phyloP scores from a whole-genome alignment of 2,329 filamentous ascomycete genomes.

The Xylaria sp. region DNA sequence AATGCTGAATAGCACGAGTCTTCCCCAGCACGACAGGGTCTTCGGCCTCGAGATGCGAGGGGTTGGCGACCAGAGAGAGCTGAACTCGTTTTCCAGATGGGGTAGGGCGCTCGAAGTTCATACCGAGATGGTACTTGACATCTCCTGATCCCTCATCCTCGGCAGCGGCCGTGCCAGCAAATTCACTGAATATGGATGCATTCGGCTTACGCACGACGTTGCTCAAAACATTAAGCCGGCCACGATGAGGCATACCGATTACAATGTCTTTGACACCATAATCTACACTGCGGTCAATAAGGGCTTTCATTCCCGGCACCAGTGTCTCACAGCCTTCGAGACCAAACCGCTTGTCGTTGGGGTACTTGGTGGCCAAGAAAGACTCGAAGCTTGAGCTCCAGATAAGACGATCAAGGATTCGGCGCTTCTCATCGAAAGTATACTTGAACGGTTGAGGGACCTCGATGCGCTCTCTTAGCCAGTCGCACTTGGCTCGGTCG shows the following conservation, averaged over 20 bases:
- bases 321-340: slow-evolving; percentile 96
- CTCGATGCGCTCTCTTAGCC: slow-evolving; percentile 94
- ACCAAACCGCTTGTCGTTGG: slow-evolving; percentile 99
- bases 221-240: slow-evolving; percentile 95
- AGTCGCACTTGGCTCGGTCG: slow-evolving; percentile 96
- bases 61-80: slow-evolving; percentile 96
- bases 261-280: slow-evolving; percentile 99
- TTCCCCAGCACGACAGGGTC: slow-evolving; percentile 98
- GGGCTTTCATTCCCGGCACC: slow-evolving; percentile 98
- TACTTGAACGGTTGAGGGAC: slow-evolving; percentile 96
- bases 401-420: slow-evolving; percentile 96
- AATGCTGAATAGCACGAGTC: slow-evolving; percentile 97
- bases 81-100: slow-evolving; percentile 99
- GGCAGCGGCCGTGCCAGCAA: slow-evolving; percentile 86
- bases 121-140: slow-evolving; percentile 99
- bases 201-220: slow-evolving; percentile 99
- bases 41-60: slow-evolving; percentile 97
- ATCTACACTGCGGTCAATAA: slow-evolving; percentile 98
- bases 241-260: slow-evolving; percentile 99
- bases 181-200: slow-evolving; percentile 99
- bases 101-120: slow-evolving; percentile 99
- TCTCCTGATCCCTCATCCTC: slow-evolving; percentile 97
- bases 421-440: slow-evolving; percentile 96
- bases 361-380: slow-evolving; percentile 97
- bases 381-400: slow-evolving; percentile 98